Conservation (phyloP, 371 early-diverging fungal species). For the Coemansia sp. region DNA sequence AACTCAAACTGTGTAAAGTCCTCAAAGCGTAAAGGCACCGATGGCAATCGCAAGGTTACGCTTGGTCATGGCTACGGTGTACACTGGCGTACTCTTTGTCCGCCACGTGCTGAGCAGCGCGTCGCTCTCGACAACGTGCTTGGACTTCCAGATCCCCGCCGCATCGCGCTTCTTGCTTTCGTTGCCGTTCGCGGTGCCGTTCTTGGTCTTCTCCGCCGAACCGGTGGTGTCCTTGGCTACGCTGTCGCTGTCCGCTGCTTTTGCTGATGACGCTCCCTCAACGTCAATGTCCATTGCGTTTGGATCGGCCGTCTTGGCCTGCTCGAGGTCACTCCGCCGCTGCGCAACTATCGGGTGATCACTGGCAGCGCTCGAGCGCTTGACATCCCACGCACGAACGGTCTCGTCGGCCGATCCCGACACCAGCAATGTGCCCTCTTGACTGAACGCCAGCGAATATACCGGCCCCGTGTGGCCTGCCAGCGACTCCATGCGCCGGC, state of each 20-base stretch:
- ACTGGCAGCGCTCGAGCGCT: conserved; percentile 35
- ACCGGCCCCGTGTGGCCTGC: conserved; percentile 86
- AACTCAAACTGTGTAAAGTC: too few relatives aligned
- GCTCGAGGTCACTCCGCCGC: conserved; percentile 19
- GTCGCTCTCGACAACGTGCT: conserved; percentile 41
- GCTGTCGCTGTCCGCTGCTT: not conserved
- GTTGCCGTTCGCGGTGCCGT: not conserved
- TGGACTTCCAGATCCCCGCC: conserved; percentile 44
- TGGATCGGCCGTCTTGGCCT: conserved; percentile 9
- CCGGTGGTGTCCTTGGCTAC: not conserved
- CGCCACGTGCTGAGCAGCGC: conserved; percentile 78
- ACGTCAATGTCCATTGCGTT: conserved; percentile 40
- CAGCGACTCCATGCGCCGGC: conserved; percentile 75
- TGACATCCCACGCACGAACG: conserved; percentile 94
- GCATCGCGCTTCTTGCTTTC: conserved; percentile 46
- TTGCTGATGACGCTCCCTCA: not conserved
- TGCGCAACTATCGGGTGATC: conserved; percentile 46
- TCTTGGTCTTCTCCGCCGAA: not conserved
- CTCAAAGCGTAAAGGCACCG: conserved; percentile 57
- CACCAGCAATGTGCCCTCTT: conserved; percentile 81
- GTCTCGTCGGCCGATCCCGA: conserved; percentile 92
- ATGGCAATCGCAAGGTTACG: conserved; percentile 82
- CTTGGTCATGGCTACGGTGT: conserved; percentile 83
- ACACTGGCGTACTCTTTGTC: conserved; percentile 94
- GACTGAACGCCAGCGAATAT: conserved; percentile 85